phyloP scores from a whole-genome alignment of 805 yeast species.

The Zygoascus tannicola region DNA sequence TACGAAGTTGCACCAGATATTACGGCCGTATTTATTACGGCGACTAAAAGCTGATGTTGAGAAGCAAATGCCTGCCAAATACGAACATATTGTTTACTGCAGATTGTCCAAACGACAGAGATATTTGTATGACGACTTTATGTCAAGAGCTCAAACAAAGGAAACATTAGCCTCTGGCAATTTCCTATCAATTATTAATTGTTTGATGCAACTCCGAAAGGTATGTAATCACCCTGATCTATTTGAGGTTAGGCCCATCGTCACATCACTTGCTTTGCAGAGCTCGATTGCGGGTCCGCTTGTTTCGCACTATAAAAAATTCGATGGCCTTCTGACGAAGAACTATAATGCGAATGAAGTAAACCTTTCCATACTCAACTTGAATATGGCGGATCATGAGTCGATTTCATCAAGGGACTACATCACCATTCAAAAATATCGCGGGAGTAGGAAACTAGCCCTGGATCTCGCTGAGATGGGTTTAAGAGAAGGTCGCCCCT shows the following conservation, averaged over 20 bases:
- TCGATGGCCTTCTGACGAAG: constrained; percentile 5
- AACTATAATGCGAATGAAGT: constrained; percentile 27
- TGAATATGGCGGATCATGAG: constrained; percentile 46
- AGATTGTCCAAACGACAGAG: constrained; percentile 88
- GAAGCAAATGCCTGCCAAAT: constrained; percentile 97
- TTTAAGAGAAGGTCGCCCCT: constrained; percentile 9
- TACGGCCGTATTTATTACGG: constrained; percentile 85
- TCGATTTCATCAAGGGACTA: constrained; percentile 29
- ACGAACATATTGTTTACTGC: constrained; percentile 91
- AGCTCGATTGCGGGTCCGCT: constrained; percentile 45
- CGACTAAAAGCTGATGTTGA: constrained; percentile 94
- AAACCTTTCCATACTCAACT: constrained; percentile 50
- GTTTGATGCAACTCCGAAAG: constrained; percentile 94
- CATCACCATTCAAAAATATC: constrained; percentile 1
- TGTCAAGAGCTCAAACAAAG: constrained; percentile 92
- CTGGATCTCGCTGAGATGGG: constrained; percentile 13
- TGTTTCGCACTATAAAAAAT: background rate
- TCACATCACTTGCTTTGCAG: constrained; percentile 77
- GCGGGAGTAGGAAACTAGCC: constrained; percentile 10
- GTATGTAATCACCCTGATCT: constrained; percentile 95
- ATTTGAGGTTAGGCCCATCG: constrained; percentile 90
- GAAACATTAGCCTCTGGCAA: constrained; percentile 93
- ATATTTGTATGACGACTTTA: constrained; percentile 86
- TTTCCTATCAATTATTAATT: constrained; percentile 87
- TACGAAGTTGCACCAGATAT: constrained; percentile 79